Evolutionary conservation across 2,329 filamentous ascomycete species (phyloP), one percentile per base, ranked within the genome.

Genomic region (Cryphonectria parasitica): DNA sequence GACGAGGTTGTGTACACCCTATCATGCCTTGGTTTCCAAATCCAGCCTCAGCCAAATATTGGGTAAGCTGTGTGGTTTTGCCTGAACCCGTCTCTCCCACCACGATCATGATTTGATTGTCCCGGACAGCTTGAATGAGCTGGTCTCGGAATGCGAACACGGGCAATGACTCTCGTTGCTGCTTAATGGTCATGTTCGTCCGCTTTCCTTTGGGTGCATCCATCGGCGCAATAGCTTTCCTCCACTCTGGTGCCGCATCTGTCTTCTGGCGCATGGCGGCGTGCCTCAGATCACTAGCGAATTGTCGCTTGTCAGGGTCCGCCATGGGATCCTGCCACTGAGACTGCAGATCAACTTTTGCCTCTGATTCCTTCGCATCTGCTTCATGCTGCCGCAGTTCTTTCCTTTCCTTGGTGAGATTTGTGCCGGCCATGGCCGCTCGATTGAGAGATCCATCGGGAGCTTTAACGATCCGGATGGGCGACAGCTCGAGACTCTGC

Each of bases 321-420:
- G 94, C 91, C 95, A 99, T 97, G 0, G 96, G 96, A 79, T 99
- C 96, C 70, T 98, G 92, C 97, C 97, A 99, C 80, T 98, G 94
- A 17, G 93, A 90, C 67, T 91, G 90, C 3, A 99, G 84, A 76
- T 98, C 94, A 43, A 96, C 92, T 76, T 94, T 92, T 0, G 90
- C 87, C 74, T 93, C 90, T 72, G 96, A 90, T 31, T 94, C 91
- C 83, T 82, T 92, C 83, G 81, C 94, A 71, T 97, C 92, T 0
- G 89, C 90, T 81, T 99, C 95, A 78, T 97, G 92, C 77, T 97
- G 93, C 72, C 93, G 90, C 75, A 98, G 76, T 72, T 99, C 96
- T 78, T 94, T 91, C 67, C 96, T 87, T 78, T 99, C 96, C 79
- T 96, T 97, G 4, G 95, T 93, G 19, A 99, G 82, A 5, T 90